Percentiles rank a stretch among this genome's conserved stretches.
These are phyloP conservation scores for Pseudogymnoascus sp. DNA, from an alignment of 2,329 filamentous ascomycete genomes.

Conservation along the genomic window DNA sequence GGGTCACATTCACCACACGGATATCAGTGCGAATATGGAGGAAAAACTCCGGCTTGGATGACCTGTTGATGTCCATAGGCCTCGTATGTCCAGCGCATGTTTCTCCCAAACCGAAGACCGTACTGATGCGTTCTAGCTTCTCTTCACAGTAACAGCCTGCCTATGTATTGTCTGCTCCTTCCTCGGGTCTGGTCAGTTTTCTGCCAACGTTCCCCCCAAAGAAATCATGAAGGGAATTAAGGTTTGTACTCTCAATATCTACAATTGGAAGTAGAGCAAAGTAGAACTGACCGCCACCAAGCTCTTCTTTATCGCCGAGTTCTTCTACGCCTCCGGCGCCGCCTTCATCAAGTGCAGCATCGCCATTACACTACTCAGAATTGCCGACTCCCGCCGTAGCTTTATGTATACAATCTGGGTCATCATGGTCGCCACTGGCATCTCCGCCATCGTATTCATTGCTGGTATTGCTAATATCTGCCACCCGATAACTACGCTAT, in stretches of 20 bases:
- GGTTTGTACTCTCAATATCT: constrained; percentile 13
- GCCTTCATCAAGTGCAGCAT: constrained; percentile 27
- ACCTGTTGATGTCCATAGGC: constrained; percentile 23
- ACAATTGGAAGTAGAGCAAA: background rate
- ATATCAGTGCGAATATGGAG: constrained; percentile 23
- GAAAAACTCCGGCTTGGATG: constrained; percentile 24
- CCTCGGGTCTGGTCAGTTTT: constrained; percentile 24
- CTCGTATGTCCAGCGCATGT: constrained; percentile 18
- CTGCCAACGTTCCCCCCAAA: constrained; percentile 13
- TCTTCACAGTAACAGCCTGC: constrained; percentile 23
- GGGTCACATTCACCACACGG: constrained; percentile 21
- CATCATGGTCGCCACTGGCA: constrained; percentile 20
- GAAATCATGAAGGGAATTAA: constrained; percentile 21
- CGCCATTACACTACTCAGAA: constrained; percentile 27
- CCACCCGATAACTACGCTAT: constrained; percentile 27
- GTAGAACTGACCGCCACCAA: constrained; percentile 16
- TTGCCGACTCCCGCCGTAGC: constrained; percentile 25
- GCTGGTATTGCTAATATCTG: constrained; percentile 27
- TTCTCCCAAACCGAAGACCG: background rate
- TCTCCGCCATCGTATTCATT: constrained; percentile 26
- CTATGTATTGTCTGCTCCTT: constrained; percentile 26
- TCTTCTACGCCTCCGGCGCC: constrained; percentile 31
- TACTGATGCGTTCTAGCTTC: constrained; percentile 18
- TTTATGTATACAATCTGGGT: constrained; percentile 25
- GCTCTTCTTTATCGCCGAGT: constrained; percentile 33